Conservation (phyloP, 331 rosid genomes). For the Dryas integrifolia region DNA sequence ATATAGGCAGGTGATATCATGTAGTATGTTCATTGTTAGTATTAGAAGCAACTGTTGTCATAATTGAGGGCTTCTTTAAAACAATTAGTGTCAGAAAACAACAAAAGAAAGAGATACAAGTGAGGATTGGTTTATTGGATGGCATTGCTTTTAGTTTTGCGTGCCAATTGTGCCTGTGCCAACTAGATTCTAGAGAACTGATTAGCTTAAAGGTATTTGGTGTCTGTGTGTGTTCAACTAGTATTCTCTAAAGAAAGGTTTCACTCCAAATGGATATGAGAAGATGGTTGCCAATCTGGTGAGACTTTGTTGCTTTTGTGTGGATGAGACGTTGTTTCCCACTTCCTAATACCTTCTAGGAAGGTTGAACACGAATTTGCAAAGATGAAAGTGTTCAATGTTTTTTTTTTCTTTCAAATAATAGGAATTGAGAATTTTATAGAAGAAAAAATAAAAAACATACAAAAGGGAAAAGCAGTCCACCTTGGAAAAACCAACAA, state of each 20-base stretch:
- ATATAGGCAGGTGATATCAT: slow-evolving; percentile 6
- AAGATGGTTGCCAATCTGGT: slow-evolving; percentile 5
- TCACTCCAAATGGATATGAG: neutral
- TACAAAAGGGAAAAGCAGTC: neutral
- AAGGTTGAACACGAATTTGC: too few species aligned
- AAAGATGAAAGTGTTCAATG: too few species aligned
- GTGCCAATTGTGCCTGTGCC: neutral
- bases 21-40: neutral
- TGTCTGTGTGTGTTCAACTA: neutral
- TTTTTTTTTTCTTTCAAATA: too few species aligned
- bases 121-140: neutral
- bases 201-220: neutral
- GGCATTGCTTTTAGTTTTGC: neutral
- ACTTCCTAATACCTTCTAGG: too few species aligned
- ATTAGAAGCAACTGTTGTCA: neutral
- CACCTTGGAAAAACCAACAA: neutral
- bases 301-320: neutral
- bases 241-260: neutral
- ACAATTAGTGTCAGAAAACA: neutral
- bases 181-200: neutral
- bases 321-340: neutral
- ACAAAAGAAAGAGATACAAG: neutral
- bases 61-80: neutral
- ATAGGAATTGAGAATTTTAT: too few species aligned
- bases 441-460: too few species aligned